phyloP scores from a whole-genome alignment of 306 rosid genomes.

The Cyamopsis tetragonoloba region DNA sequence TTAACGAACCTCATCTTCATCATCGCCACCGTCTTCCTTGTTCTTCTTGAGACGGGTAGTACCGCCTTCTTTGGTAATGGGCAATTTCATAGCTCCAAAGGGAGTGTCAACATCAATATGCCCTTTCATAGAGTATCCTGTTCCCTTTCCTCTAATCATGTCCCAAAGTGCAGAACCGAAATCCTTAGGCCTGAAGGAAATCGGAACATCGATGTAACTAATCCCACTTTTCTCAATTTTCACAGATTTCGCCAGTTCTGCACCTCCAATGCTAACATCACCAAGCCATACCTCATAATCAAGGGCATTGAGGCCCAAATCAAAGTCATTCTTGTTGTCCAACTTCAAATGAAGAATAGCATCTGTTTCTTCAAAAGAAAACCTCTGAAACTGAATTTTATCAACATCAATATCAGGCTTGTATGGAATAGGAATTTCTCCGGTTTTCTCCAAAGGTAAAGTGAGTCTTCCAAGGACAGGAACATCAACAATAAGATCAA shows the following conservation, averaged over 20 bases:
- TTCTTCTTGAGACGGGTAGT: conserved; percentile 70
- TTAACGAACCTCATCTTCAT: conserved; percentile 41
- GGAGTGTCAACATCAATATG: conserved; percentile 72
- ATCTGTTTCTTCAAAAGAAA: conserved; percentile 70
- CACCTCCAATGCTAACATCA: conserved; percentile 64
- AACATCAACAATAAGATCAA: conserved; percentile 71
- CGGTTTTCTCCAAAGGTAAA: conserved; percentile 72
- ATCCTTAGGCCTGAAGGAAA: conserved; percentile 79
- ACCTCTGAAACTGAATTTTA: conserved; percentile 51
- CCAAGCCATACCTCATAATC: conserved; percentile 77
- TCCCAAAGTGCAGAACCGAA: conserved; percentile 88
- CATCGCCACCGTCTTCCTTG: conserved; percentile 49
- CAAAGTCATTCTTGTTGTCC: conserved; percentile 80
- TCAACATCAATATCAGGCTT: conserved; percentile 76
- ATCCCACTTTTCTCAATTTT: conserved; percentile 49
- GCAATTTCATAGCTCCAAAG: conserved; percentile 77
- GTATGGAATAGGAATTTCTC: conserved; percentile 81
- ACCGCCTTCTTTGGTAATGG: conserved; percentile 69
- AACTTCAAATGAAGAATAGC: conserved; percentile 65
- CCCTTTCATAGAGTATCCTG: conserved; percentile 67
- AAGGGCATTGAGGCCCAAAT: conserved; percentile 49
- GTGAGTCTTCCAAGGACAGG: conserved; percentile 72
- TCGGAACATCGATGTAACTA: conserved; percentile 53
- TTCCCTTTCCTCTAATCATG: conserved; percentile 79
- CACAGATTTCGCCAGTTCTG: conserved; percentile 53